These are phyloP conservation scores for Schizochytrium sp. DNA, from an alignment of 108 stramenopile species.

Conservation along the genomic window DNA sequence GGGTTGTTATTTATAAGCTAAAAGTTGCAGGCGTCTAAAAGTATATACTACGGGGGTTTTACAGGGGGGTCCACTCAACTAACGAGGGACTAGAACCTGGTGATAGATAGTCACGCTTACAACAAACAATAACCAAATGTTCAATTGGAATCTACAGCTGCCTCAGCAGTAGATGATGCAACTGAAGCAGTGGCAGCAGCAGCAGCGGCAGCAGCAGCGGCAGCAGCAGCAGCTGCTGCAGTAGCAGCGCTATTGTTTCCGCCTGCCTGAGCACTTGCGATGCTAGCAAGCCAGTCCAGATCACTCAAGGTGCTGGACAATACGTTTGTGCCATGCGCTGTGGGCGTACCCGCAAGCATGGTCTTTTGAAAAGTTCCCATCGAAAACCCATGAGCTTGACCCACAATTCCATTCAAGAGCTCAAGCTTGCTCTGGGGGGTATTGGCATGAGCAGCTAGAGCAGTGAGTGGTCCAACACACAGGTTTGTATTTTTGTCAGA, in stretches of 20 bases:
- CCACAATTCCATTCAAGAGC: background rate
- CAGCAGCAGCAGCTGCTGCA: background rate
- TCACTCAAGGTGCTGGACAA: slow-evolving; percentile 30
- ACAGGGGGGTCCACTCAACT: too few relatives aligned
- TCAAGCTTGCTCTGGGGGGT: background rate
- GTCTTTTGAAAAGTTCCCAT: slow-evolving; percentile 26
- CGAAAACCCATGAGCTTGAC: background rate
- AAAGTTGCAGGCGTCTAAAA: too few relatives aligned
- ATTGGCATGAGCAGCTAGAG: background rate
- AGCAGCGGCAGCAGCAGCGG: background rate
- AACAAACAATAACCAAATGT: too few relatives aligned
- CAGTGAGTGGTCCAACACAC: background rate
- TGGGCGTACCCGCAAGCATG: background rate
- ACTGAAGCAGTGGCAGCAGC: too few relatives aligned
- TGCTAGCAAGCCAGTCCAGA: slow-evolving; percentile 39
- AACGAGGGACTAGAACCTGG: too few relatives aligned
- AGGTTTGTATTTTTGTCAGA: background rate
- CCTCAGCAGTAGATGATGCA: too few relatives aligned
- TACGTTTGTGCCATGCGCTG: background rate
- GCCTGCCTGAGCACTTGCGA: slow-evolving; percentile 11
- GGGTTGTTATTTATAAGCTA: too few relatives aligned
- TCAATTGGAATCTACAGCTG: too few relatives aligned
- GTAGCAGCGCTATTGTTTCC: background rate
- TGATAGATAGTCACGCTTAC: too few relatives aligned
- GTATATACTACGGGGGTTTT: too few relatives aligned